A percentile compares a stretch with the other conserved stretches of the same genome.
Conservation (phyloP, 306 rosid species). For the Ormosia semicastrata region DNA sequence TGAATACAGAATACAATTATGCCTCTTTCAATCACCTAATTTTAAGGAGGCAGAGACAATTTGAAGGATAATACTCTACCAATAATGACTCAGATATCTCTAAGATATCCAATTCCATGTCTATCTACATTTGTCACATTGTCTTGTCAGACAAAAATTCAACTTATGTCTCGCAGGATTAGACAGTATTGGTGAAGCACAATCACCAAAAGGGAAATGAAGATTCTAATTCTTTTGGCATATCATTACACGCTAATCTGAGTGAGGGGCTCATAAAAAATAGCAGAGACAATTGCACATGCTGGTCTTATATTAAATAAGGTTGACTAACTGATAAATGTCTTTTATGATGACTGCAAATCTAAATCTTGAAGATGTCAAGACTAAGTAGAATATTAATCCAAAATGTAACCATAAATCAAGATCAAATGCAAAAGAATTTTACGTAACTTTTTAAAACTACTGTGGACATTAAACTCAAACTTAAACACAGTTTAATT, state of each 20-base stretch:
- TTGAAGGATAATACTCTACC: not conserved
- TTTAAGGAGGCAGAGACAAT: not conserved
- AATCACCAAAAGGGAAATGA: not conserved
- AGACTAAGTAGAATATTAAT: not conserved
- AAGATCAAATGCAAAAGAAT: not conserved
- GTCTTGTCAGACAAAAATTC: not conserved
- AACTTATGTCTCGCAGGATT: not conserved
- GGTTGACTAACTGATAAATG: not conserved
- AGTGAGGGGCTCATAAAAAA: conserved; percentile 2
- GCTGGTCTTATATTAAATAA: not conserved
- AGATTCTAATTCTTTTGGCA: not conserved
- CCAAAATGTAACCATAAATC: not conserved
- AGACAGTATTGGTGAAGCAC: not conserved
- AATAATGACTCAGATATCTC: conserved; percentile 5
- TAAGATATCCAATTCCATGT: not conserved
- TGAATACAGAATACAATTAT: not conserved
- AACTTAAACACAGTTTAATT: not conserved
- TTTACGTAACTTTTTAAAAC: not conserved
- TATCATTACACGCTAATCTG: not conserved
- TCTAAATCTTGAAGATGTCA: conserved; percentile 5
- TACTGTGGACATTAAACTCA: not conserved
- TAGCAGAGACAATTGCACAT: not conserved
- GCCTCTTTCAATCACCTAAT: not conserved
- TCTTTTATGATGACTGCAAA: not conserved
- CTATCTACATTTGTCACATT: not conserved